Evolutionary conservation across 495 filamentous ascomycete species (phyloP), one percentile per base, ranked within the genome.

Genomic region (Lichina pygmaea): DNA sequence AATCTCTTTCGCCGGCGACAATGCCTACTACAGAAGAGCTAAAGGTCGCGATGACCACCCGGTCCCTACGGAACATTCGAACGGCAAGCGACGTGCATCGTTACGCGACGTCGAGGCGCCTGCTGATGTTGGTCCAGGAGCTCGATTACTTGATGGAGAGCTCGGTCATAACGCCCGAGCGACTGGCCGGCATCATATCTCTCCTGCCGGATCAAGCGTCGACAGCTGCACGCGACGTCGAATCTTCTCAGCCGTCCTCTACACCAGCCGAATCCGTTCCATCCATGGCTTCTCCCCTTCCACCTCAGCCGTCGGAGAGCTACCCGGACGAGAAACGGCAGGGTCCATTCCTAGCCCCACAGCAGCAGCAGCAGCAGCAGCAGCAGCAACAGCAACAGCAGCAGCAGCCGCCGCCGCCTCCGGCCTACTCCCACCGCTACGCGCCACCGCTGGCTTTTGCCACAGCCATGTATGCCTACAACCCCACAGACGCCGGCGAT

Each of bases 81-180:
- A 79, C 77, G 54, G 84, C 84, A 64, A 59, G 70, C 55, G 41
- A 41, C 39, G 32, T 46, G 48, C 41, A 10, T 42, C 16, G 24
- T 30, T 33, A 44, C 48, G 38, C 46, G 12, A 17, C 40, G 9
- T 30, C 41, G 32, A 5, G 7, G 15, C 30, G 6, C 7, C 33
- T 16, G 16, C 44, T 38, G 16, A 50, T 46, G 36, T 50, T 15
- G 39, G 30, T 39, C 32, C 49, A 93, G 86, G 89, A 97, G 60
- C 82, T 97, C 46, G 86, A 93, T 55, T 78, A 76, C 50, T 79
- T 97, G 46, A 68, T 77, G 49, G 85, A 93, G 54, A 66, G 76
- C 47, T 68, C 72, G 43, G 64, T 82, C 49, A 77, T 97, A 54
- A 72, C 68, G 47, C 69, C 75, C 48, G 59, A 72, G 42, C 71